Base-by-base conservation (phyloP, 2,329 filamentous ascomycete genomes). In the Mycosphaerella arachidis region DNA sequence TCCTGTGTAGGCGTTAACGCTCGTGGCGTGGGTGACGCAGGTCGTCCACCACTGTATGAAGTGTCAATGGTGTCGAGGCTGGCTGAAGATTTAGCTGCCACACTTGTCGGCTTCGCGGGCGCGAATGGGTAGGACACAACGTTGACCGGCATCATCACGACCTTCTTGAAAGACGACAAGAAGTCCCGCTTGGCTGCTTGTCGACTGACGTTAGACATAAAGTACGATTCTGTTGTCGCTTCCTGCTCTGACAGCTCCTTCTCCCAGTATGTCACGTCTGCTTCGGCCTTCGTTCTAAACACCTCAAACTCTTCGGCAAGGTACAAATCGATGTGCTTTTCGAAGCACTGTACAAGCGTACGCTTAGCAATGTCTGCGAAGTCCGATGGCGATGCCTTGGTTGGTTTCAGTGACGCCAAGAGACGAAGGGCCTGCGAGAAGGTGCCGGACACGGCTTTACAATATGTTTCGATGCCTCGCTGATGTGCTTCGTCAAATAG, bases 81-180 rank as follows among this genome's bases (percentile, higher is more conserved):
- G 12, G 62, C 59, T 5, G 65, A 60, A 12, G 63, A 59, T 27
- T 60, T 53, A 18, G 53, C 57, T 7, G 64, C 59, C 5, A 66
- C 60, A 10, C 63, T 51, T 24, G 72, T 62, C 24, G 75, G 68
- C 62, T 75, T 80, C 48, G 72, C 72, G 18, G 74, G 75, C 61
- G 77, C 81, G 70, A 86, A 90, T 5, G 68, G 67, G 64, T 56
- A 57, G 82, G 82, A n/a, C 79, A 84, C 79, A 8, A 92, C 93
- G 55, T 91, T 96, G 53, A 99, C 93, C 1, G 94, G 94, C 87
- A 96, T 95, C 92, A 99, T 97, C 65, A 99, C 90, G 8, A 99
- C 94, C 75, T 97, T 97, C 72, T 92, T 97, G 81, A 99, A 99
- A 0, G 92, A 96, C 50, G 88, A 94, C 62, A 99, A 73, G 69